phyloP scores from a whole-genome alignment of 108 stramenopile species.

The Conticribra weissflogii region DNA sequence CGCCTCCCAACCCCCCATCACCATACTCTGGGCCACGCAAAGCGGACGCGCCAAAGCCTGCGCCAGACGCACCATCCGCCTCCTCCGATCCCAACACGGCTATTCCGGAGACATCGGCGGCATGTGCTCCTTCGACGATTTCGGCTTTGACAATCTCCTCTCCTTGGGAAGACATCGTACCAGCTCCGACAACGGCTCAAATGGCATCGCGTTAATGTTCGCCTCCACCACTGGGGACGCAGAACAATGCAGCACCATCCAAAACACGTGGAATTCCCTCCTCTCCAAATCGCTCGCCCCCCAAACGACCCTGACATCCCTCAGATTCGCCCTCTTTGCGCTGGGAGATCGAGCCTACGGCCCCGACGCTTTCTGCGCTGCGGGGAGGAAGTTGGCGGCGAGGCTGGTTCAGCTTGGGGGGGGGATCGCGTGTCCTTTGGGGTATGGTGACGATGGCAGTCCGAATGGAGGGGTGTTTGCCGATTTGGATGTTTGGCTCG shows the following conservation, averaged over 20 bases:
- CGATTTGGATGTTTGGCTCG: slow-evolving; percentile 84
- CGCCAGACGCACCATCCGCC: slow-evolving; percentile 73
- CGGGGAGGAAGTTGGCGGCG: slow-evolving; percentile 81
- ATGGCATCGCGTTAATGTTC: slow-evolving; percentile 50
- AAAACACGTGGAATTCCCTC: slow-evolving; percentile 62
- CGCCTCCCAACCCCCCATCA: slow-evolving; percentile 1
- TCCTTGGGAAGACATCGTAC: slow-evolving; percentile 9
- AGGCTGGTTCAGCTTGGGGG: slow-evolving; percentile 80
- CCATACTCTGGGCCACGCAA: slow-evolving; percentile 79
- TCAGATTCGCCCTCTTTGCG: slow-evolving; percentile 71
- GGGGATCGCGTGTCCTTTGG: slow-evolving; percentile 57
- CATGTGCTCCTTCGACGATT: slow-evolving; percentile 68
- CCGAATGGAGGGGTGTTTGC: slow-evolving; percentile 79
- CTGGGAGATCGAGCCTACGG: slow-evolving; percentile 90
- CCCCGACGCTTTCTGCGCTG: slow-evolving; percentile 79
- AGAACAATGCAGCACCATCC: slow-evolving; percentile 77
- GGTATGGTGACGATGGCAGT: slow-evolving; percentile 88
- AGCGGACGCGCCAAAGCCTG: slow-evolving; percentile 85
- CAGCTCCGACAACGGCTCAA: slow-evolving; percentile 3
- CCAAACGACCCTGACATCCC: slow-evolving; percentile 34
- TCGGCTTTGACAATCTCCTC: slow-evolving; percentile 32
- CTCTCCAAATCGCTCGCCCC: slow-evolving; percentile 65
- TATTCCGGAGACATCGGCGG: too few species aligned
- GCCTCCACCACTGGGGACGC: slow-evolving; percentile 88
- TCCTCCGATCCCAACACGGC: slow-evolving; percentile 44